Percentiles rank a stretch among this genome's conserved stretches.
These are phyloP conservation scores for Cladophialophora bantiana DNA, from an alignment of 2,329 filamentous ascomycete species.

Conservation along the genomic window DNA sequence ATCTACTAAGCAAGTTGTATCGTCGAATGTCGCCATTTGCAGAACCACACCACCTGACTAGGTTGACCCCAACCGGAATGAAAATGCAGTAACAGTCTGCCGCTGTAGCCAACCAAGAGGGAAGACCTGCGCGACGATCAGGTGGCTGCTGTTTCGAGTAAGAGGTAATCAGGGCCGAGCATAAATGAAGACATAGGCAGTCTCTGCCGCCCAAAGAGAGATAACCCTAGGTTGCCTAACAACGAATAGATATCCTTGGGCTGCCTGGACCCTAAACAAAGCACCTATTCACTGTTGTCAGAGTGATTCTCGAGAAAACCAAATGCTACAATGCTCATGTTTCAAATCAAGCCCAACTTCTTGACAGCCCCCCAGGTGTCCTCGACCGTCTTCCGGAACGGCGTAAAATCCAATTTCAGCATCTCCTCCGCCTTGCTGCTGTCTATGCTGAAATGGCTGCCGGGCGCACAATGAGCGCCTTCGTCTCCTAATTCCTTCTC, in stretches of 20 bases:
- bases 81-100: background rate
- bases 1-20: conserved; percentile 13
- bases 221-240: background rate
- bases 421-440: conserved; percentile 22
- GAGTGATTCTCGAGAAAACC: background rate
- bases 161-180: background rate
- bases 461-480: conserved; percentile 14
- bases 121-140: background rate
- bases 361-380: conserved; percentile 29
- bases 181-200: background rate
- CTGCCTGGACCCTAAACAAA: background rate
- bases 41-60: background rate
- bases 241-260: background rate
- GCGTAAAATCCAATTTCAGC: conserved; percentile 25
- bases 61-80: background rate
- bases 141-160: background rate
- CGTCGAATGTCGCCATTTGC: conserved; percentile 18
- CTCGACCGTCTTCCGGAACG: conserved; percentile 27
- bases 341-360: conserved; percentile 23
- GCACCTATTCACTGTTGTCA: background rate
- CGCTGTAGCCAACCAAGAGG: background rate
- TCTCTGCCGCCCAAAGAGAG: background rate
- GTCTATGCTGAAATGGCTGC: conserved; percentile 25
- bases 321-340: background rate
- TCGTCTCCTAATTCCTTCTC: conserved; percentile 26